Evolutionary conservation across 2,329 filamentous ascomycete species (phyloP).

Genomic region (Aspergillus chevalieri): DNA sequence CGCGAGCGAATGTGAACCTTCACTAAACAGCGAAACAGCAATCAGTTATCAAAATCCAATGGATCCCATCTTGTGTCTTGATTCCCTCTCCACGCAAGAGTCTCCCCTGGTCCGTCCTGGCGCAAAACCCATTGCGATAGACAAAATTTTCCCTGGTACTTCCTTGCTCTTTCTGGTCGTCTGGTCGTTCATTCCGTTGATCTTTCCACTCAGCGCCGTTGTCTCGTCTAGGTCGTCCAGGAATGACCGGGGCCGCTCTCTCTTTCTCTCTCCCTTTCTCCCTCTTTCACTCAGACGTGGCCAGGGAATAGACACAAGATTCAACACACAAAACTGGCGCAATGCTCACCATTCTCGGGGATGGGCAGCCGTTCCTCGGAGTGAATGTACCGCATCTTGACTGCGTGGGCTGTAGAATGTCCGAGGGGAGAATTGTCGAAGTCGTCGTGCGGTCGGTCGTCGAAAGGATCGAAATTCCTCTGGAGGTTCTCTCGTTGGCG

Average conservation of each 20-base stretch:
- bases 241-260: neutral
- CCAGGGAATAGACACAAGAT: neutral
- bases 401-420: conserved; percentile 37
- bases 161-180: neutral
- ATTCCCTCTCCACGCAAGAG: neutral
- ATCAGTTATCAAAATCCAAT: conserved; percentile 20
- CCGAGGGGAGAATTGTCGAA: conserved; percentile 37
- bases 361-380: conserved; percentile 92
- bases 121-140: neutral
- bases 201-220: neutral
- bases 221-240: neutral
- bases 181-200: neutral
- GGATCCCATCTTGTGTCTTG: neutral
- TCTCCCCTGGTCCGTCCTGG: conserved; percentile 2
- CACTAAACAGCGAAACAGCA: conserved; percentile 55
- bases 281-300: conserved; percentile 3
- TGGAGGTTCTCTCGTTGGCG: conserved; percentile 15
- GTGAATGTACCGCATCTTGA: conserved; percentile 99
- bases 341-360: conserved; percentile 86
- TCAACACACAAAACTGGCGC: conserved; percentile 9
- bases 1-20: conserved; percentile 97
- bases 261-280: conserved; percentile 1
- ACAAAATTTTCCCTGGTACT: neutral
- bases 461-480: conserved; percentile 36
- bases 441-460: conserved; percentile 32